Percentiles rank a stretch among this genome's conserved stretches.
Evolutionary conservation across 371 early-diverging fungal species (phyloP).

Genomic region (Mortierella sp.): DNA sequence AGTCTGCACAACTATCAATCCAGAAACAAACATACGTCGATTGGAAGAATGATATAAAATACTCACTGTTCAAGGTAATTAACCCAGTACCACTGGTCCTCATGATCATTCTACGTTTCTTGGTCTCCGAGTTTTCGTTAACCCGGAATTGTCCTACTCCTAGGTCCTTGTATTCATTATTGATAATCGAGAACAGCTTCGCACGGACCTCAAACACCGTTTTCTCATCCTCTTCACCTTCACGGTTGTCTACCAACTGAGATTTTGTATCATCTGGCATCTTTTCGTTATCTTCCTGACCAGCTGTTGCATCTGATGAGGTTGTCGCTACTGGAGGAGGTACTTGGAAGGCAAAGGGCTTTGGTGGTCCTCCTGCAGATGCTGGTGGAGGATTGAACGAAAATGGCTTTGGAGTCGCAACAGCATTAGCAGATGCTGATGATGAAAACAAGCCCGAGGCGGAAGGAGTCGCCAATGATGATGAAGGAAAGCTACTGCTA

Average conservation of each 20-base stretch:
- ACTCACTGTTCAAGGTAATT: conserved; percentile 47
- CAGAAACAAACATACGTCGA: neutral
- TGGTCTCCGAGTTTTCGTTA: conserved; percentile 34
- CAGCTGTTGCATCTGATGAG: neutral
- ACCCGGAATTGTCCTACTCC: conserved; percentile 52
- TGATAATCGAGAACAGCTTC: conserved; percentile 22
- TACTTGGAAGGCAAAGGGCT: conserved; percentile 37
- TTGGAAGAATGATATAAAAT: neutral
- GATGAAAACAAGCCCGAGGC: neutral
- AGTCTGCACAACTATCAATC: neutral
- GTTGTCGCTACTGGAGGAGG: conserved; percentile 5
- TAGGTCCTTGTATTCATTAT: conserved; percentile 27
- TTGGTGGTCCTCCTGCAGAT: conserved; percentile 19
- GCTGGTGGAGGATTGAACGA: conserved; percentile 17
- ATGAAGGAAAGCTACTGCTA: neutral
- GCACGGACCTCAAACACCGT: conserved; percentile 48
- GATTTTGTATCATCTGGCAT: conserved; percentile 48
- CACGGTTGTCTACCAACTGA: conserved; percentile 35
- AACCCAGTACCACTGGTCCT: conserved; percentile 29
- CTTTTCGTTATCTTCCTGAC: conserved; percentile 19
- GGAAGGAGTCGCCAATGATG: neutral
- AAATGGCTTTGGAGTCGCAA: neutral
- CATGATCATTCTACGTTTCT: conserved; percentile 53
- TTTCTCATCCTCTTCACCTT: conserved; percentile 44
- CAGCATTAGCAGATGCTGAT: neutral